Conservation (phyloP, 108 stramenopile genomes). For the Craspedostauros australis region DNA sequence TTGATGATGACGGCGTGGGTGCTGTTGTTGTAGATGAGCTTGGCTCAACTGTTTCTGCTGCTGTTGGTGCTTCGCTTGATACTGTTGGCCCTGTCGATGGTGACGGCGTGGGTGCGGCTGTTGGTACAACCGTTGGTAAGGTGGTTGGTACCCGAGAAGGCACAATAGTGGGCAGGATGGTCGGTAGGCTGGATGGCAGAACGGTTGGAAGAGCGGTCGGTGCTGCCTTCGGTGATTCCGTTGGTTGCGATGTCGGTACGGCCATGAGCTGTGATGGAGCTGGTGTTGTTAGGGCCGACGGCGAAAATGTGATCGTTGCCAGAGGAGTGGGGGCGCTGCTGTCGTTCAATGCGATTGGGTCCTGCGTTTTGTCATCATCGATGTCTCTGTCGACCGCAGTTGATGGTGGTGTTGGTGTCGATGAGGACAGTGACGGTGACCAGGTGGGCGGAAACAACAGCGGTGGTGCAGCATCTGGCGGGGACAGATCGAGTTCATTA, state of each 20-base stretch:
- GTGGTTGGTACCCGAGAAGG: not conserved
- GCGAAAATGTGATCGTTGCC: not conserved
- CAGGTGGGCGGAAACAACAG: too few species aligned
- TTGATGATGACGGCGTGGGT: slow-evolving; percentile 1
- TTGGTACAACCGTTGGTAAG: not conserved
- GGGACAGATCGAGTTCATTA: too few species aligned
- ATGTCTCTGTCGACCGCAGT: too few species aligned
- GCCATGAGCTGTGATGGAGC: not conserved
- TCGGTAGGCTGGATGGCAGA: not conserved
- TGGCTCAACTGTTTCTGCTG: too few species aligned
- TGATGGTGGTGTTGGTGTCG: too few species aligned
- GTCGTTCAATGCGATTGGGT: not conserved
- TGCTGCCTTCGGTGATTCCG: too few species aligned
- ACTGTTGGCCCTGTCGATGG: too few species aligned
- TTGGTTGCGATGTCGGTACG: not conserved
- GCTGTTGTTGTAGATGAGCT: too few species aligned
- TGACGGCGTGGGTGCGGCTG: too few species aligned
- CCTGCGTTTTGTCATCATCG: not conserved
- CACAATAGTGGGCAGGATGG: not conserved
- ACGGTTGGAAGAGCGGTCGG: not conserved
- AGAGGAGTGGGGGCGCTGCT: not conserved
- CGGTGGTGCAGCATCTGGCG: too few species aligned
- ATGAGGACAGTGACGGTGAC: too few species aligned
- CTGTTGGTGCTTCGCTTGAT: too few species aligned
- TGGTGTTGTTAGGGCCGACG: not conserved